Conservation (phyloP, 139 green algal genomes). For the Nannochloris sp. region DNA sequence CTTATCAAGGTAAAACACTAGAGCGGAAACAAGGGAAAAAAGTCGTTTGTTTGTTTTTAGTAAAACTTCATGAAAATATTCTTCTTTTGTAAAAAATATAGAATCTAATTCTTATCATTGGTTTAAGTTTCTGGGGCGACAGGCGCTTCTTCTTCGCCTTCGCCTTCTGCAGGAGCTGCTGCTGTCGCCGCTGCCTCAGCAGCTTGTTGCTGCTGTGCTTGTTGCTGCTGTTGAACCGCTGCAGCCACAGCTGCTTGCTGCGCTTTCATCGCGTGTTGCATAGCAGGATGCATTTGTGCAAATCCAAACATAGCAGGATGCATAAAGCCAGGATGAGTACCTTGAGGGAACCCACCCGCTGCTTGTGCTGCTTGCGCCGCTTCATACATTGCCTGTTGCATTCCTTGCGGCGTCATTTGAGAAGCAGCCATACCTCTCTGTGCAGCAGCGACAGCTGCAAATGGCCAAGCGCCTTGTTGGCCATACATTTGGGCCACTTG, state of each 20-base stretch:
- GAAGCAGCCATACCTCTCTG: too few relatives aligned
- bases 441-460: not conserved
- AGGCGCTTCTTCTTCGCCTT: not conserved
- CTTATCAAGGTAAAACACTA: too few relatives aligned
- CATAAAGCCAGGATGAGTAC: not conserved
- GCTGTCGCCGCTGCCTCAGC: not conserved
- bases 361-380: too few relatives aligned
- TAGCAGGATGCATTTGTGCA: not conserved
- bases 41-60: too few relatives aligned
- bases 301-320: not conserved
- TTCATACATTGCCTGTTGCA: not conserved
- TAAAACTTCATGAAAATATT: too few relatives aligned
- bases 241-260: not conserved
- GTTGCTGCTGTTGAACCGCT: not conserved
- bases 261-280: not conserved
- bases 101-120: too few relatives aligned
- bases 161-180: not conserved
- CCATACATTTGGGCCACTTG: not conserved
- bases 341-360: not conserved
- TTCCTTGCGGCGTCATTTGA: not conserved
- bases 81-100: too few relatives aligned
- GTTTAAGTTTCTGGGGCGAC: not conserved
- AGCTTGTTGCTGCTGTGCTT: not conserved
- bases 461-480: not conserved
- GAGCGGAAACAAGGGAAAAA: too few relatives aligned